Evolutionary conservation across 202 grass and related monocot genomes (phyloP), one percentile per base, ranked within the genome.

Genomic region (Setaria viridis): DNA sequence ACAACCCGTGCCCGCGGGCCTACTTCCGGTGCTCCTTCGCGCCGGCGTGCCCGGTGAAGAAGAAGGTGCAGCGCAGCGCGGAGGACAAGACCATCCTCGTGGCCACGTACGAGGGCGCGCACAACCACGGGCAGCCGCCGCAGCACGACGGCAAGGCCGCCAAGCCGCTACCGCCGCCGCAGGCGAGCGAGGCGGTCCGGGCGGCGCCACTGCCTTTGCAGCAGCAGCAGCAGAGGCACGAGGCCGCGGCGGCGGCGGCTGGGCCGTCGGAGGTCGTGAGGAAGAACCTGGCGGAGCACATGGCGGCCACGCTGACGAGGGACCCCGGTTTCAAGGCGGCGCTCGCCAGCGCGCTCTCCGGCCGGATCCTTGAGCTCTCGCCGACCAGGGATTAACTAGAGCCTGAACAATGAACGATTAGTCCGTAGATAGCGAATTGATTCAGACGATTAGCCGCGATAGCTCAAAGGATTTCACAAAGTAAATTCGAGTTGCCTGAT

Each of bases 51-150:
- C 66, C 83, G 0, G 95, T 93, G 32, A 98, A 98, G 89, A 98
- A 98, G 93, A 98, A 95, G 93, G 95, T 98, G 75, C 96, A 99
- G 86, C 82, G 93, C 37, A 99, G 96, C 70, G 93, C 79, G 1
- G 88, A 97, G 14, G 90, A 99, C 87, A 84, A 6, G 2, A 87
- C 90, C 32, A 48, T 94, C 14, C 73, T 97, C 0, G 92, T 94
- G 1, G 97, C 97, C 4, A 94, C 92, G 32, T 99, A 99, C 64
- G 97, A 99, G 70, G 97, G 94, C 49, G 94, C 94, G 39, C 96
- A 99, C 83, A 99, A 90, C 80, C 97, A 97, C 57, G 74, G 35
- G 41, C 79, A 78, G 75, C 88, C 80, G 19, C 45, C 79, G 50
- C 90, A 85, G 66, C 72, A 86, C 43, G 85, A 88, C 6, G 70